phyloP scores from a whole-genome alignment of 2,329 filamentous ascomycete species.

The Tolypocladium ovalisporum region DNA sequence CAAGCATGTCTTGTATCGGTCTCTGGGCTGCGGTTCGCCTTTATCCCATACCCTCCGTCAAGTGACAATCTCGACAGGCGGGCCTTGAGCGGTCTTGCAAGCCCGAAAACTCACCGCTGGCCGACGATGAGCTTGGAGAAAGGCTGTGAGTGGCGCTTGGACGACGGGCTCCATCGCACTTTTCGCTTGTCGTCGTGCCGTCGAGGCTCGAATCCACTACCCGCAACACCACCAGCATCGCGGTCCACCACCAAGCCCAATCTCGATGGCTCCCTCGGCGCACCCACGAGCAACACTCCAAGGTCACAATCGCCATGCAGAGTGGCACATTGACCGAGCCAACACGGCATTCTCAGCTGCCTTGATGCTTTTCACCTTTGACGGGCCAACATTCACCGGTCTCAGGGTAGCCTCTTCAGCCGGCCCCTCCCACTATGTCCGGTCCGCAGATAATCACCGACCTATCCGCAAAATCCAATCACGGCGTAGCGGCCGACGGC shows the following conservation, averaged over 20 bases:
- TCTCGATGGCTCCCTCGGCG: neutral
- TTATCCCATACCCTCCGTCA: neutral
- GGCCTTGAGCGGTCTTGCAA: neutral
- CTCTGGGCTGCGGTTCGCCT: neutral
- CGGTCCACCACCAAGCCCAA: neutral
- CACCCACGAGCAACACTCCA: neutral
- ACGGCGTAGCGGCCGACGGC: constrained; percentile 1
- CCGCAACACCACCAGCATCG: neutral
- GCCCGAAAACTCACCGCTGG: neutral
- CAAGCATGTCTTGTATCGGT: neutral
- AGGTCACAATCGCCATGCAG: neutral
- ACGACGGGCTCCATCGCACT: neutral
- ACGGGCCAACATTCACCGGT: neutral
- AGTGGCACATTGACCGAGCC: neutral
- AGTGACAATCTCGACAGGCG: neutral
- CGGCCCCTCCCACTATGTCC: neutral
- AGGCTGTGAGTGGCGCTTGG: neutral
- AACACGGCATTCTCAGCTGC: neutral
- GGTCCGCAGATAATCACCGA: neutral
- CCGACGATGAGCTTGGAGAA: neutral
- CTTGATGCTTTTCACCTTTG: neutral
- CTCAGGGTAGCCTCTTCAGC: neutral
- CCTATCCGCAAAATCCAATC: neutral
- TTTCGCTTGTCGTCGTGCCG: neutral
- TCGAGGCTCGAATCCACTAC: neutral